Evolutionary conservation across 768 basidiomycete genomes (phyloP), one percentile per base, ranked within the genome.

Genomic region (Trichaptum fuscoviolaceum): DNA sequence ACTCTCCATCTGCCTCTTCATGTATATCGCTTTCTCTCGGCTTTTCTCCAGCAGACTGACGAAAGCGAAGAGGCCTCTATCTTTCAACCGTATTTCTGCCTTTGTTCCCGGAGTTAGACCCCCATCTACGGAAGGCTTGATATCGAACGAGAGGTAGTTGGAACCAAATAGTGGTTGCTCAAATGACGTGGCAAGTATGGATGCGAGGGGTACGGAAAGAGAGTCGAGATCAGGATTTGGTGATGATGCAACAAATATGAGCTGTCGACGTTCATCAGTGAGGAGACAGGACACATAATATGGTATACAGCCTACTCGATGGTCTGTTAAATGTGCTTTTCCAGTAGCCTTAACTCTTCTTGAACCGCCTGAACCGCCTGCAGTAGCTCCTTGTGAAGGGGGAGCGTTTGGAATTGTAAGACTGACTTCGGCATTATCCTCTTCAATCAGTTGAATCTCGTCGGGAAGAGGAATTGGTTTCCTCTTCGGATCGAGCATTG

Each of bases 11-110:
- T 87, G 86, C 61, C 89, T 79, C 73, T 80, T 87, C 91, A 92
- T 91, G 70, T 88, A 91, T 63, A 91, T 85, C 18, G 86, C 86
- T 61, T 84, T 79, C 77, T 93, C 91, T 63, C 91, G 83, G 35
- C 89, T 85, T 81, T 93, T 93, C 77, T 91, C 90, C 64, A 94
- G 76, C 26, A 85, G 74, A 62, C 83, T 85, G 42, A 88, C 85
- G 70, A 94, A 94, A 73, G 86, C 81, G 71, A 92, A 91, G 80
- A 92, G 85, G 15, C 85, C 83, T 58, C 83, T 80, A 72, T 90
- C 83, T 73, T 83, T 84, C 73, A 91, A 83, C 65, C 91, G 84
- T 57, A 93, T 77, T 75, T 92, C 90, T 2, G 83, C 84, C 63
- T 75, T 83, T 17, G 89, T 89, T 1, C 89, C 89, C 1, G 83